A percentile compares a stretch with the other conserved stretches of the same genome.
Conservation (phyloP, 179 eudicot species). For the Beta corolliflora region DNA sequence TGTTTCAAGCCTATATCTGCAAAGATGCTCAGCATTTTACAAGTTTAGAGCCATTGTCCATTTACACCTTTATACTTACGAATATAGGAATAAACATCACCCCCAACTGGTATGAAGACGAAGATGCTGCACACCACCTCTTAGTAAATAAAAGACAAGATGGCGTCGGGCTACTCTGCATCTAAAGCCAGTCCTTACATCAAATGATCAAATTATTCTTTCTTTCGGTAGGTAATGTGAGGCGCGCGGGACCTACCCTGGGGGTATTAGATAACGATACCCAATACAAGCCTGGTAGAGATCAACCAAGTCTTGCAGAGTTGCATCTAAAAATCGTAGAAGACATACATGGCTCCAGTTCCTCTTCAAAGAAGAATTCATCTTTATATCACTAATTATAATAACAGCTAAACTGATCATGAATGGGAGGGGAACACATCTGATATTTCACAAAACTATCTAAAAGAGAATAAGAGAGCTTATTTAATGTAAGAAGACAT, state of each 20-base stretch:
- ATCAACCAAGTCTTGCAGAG: too few relatives aligned
- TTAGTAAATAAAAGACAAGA: not conserved
- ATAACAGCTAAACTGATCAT: not conserved
- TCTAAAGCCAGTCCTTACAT: conserved; percentile 1
- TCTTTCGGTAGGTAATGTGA: too few relatives aligned
- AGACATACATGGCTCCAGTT: too few relatives aligned
- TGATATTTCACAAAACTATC: not conserved
- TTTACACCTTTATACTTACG: not conserved
- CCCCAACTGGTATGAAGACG: not conserved
- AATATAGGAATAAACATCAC: not conserved
- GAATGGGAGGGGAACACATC: not conserved
- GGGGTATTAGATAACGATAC: too few relatives aligned
- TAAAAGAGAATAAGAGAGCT: not conserved
- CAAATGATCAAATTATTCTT: not conserved
- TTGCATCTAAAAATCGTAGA: too few relatives aligned
- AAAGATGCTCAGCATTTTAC: not conserved
- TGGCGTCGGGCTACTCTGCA: not conserved
- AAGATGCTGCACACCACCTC: not conserved
- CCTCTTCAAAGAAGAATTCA: not conserved
- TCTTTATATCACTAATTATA: not conserved
- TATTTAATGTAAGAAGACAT: too few relatives aligned
- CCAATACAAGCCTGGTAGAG: too few relatives aligned
- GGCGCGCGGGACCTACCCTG: too few relatives aligned
- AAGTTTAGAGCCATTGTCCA: not conserved
- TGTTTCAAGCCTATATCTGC: not conserved